phyloP scores from a whole-genome alignment of 2,329 filamentous ascomycete species.

The Colletotrichum shisoi region DNA sequence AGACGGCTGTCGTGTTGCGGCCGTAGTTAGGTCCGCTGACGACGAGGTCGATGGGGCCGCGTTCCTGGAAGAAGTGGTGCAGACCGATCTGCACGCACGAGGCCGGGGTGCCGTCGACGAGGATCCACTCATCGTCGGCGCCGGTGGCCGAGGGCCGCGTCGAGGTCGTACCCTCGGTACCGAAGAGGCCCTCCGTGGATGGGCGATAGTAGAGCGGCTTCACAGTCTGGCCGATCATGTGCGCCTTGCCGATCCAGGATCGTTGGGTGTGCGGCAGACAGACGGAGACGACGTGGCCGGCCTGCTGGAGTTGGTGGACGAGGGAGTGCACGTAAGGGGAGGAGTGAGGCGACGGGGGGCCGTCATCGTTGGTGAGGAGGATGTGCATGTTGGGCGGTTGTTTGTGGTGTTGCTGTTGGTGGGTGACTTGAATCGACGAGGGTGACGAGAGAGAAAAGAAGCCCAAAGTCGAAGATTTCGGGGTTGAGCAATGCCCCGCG shows the following conservation, averaged over 20 bases:
- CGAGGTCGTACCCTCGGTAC: conserved; percentile 71
- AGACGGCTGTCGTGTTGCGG: conserved; percentile 81
- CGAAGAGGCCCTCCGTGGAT: conserved; percentile 50
- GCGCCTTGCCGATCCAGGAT: conserved; percentile 98
- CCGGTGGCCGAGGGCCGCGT: conserved; percentile 58
- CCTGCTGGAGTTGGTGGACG: conserved; percentile 72
- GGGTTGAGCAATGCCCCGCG: conserved; percentile 15
- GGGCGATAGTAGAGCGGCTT: conserved; percentile 84
- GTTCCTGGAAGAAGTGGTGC: conserved; percentile 78
- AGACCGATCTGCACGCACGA: conserved; percentile 84
- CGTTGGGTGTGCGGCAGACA: conserved; percentile 90
- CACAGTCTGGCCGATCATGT: conserved; percentile 89
- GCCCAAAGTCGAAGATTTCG: conserved; percentile 11
- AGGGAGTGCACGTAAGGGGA: conserved; percentile 83
- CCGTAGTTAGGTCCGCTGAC: conserved; percentile 85
- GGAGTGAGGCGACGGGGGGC: conserved; percentile 77
- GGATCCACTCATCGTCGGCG: conserved; percentile 77
- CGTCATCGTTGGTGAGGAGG: conserved; percentile 79
- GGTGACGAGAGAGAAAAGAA: neutral
- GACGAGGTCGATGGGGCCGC: conserved; percentile 76
- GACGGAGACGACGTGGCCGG: conserved; percentile 88
- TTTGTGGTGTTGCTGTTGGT: neutral
- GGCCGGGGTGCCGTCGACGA: conserved; percentile 82
- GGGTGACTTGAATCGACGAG: neutral
- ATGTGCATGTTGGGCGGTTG: conserved; percentile 62